Evolutionary conservation across 2,329 filamentous ascomycete species (phyloP), one percentile per base, ranked within the genome.

Genomic region (Cadophora gregata): DNA sequence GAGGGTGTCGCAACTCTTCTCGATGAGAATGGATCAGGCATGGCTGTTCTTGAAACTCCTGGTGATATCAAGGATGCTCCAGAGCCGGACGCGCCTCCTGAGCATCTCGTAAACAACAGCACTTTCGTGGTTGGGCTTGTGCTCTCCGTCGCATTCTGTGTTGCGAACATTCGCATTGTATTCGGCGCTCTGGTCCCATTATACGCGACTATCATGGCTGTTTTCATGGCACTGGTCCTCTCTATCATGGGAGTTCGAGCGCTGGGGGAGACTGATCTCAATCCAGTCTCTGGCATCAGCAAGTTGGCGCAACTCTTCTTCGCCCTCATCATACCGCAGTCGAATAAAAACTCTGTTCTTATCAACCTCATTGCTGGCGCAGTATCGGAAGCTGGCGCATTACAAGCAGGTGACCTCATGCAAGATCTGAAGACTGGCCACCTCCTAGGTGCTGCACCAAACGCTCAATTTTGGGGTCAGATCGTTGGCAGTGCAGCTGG

Each of bases 361-460:
- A 97, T 97, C 76, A 99, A 99, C 76, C 86, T 99, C 1, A 88
- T 99, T 7, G 96, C 95, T 0, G 96, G 96, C 9, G 96, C 96
- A 0, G 90, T 99, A 33, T 91, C 88, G 12, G 91, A 94, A 78
- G 88, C 90, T 4, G 91, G 96, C 5, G 96, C 96, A 3, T 83
- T 98, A 4, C 96, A 99, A 81, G 95, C 96, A 2, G 96, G 96
- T 9, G 96, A 99, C 78, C 87, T 99, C 64, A 92, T 99, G 86
- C 96, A 99, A 77, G 96, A 99, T 77, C 85, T 99, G 33, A 99
- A 99, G 79, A 97, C 96, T 0, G 96, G 96, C 0, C 94, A 99
- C 78, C 82, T 99, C 0, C 85, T 99, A 0, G 94, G 95, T 12
- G 96, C 96, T 0, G 92, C 93, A 3, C 96, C 96, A 0, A 96